These are phyloP conservation scores for Penicillium riverlandense DNA, from an alignment of 495 filamentous ascomycete genomes.

Conservation along the genomic window DNA sequence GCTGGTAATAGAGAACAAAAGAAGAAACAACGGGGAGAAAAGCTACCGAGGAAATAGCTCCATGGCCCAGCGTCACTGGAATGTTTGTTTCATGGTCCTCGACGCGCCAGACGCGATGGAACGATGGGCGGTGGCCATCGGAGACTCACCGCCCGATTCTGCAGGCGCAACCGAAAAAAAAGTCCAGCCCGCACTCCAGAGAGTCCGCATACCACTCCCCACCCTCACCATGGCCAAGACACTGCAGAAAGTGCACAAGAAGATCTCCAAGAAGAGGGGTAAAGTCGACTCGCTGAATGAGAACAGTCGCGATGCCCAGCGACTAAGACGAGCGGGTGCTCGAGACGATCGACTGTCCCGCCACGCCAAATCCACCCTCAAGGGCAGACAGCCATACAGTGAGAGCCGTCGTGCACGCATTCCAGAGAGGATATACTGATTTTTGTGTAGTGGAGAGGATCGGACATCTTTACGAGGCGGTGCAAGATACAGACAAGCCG, in stretches of 20 bases:
- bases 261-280: slow-evolving; percentile 68
- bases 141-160: slow-evolving; percentile 16
- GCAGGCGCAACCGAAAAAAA: slow-evolving; percentile 16
- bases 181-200: not conserved
- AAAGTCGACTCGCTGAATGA: slow-evolving; percentile 66
- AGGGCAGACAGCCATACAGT: slow-evolving; percentile 64
- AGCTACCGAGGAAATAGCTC: slow-evolving; percentile 17
- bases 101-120: slow-evolving; percentile 22
- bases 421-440: slow-evolving; percentile 3
- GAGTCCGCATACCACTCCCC: not conserved
- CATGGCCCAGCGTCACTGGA: slow-evolving; percentile 11
- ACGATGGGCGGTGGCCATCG: too few relatives aligned
- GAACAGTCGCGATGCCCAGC: slow-evolving; percentile 71
- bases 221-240: slow-evolving; percentile 59
- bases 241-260: slow-evolving; percentile 73
- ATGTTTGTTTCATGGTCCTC: slow-evolving; percentile 16
- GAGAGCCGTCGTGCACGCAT: slow-evolving; percentile 7
- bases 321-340: slow-evolving; percentile 63
- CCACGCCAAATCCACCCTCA: slow-evolving; percentile 53
- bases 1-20: slow-evolving; percentile 1
- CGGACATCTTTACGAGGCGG: slow-evolving; percentile 59
- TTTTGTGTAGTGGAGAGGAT: slow-evolving; percentile 56
- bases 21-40: not conserved
- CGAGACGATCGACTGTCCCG: slow-evolving; percentile 71
- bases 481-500: slow-evolving; percentile 45